Base-by-base conservation (phyloP, 2,329 filamentous ascomycete species). In the Neopestalotiopsis clavispora region DNA sequence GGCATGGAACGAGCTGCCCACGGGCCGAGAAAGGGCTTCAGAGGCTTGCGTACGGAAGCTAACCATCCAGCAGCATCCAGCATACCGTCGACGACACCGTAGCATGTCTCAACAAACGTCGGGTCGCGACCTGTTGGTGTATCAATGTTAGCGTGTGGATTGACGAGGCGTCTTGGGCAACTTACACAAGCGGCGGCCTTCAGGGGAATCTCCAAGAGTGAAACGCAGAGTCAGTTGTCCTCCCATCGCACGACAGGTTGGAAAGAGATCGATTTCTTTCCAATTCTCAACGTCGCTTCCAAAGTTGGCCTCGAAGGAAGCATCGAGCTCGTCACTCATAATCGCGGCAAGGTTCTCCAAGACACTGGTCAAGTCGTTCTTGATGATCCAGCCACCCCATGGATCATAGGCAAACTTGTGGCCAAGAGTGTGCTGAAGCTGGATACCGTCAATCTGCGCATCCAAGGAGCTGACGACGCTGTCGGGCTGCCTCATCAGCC, bases 401-500 rank as follows among this genome's bases (percentile, higher is more conserved):
- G 73, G 73, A 58, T 74, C 74, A n/a, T 66, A 38, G 13, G 59
- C 63, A 23, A 71, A 74, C 63, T 74, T 74, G 61, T 82, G 74
- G 0, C 84, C 83, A 1, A 83, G 72, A 2, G 77, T 79, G 70
- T 81, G 81, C 14, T 74, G 70, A 0, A 78, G 73, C 66, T 82
- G 80, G 4, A 83, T 78, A 2, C 80, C 69, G 28, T 84, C 81
- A 1, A 75, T 75, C 59, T 83, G 80, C 1, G 83, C 81, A 10
- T 80, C 72, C 4, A 49, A 62, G 2, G 78, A 72, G 49, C 77
- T 78, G 17, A 84, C 75, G 0, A 79, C 73, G 5, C 72, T 71
- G 1, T 84, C 82, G 0, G 81, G 81, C 65, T 84, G 83, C 2
- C 75, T 71, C 7, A 79, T 69, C 1, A 80, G 71, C 82, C 83